Conservation (phyloP, 2,329 filamentous ascomycete genomes). For the Aspergillus sp. region DNA sequence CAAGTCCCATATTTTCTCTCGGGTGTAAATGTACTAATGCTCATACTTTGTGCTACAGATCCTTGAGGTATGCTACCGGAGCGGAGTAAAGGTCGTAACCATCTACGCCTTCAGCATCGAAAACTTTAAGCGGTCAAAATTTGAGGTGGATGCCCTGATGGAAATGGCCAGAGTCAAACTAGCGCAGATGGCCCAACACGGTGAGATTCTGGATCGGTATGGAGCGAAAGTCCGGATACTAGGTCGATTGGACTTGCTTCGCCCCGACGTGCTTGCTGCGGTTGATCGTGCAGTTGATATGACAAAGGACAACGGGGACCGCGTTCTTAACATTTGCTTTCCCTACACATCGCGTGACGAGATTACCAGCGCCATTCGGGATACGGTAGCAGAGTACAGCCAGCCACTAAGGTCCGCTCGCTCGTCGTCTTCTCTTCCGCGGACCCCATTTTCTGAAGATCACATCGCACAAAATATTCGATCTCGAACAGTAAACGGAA, state of each 20-base stretch:
- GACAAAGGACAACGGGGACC: slow-evolving; percentile 81
- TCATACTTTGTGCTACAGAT: slow-evolving; percentile 54
- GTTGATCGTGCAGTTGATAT: slow-evolving; percentile 82
- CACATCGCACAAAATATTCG: slow-evolving; percentile 85
- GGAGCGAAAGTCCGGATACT: slow-evolving; percentile 83
- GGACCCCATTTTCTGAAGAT: slow-evolving; percentile 79
- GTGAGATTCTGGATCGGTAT: slow-evolving; percentile 88
- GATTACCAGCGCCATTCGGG: slow-evolving; percentile 84
- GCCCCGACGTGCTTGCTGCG: slow-evolving; percentile 82
- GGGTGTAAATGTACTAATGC: slow-evolving; percentile 2
- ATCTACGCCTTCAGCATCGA: slow-evolving; percentile 99
- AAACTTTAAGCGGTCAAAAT: slow-evolving; percentile 95
- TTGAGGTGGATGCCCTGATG: slow-evolving; percentile 96
- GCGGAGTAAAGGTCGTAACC: slow-evolving; percentile 92
- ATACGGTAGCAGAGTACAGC: slow-evolving; percentile 84
- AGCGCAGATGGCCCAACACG: slow-evolving; percentile 86
- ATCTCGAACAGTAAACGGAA: slow-evolving; percentile 53
- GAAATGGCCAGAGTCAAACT: slow-evolving; percentile 96
- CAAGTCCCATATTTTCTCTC: background rate
- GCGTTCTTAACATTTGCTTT: slow-evolving; percentile 90
- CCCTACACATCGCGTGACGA: slow-evolving; percentile 96
- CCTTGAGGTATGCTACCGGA: slow-evolving; percentile 97
- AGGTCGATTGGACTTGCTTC: slow-evolving; percentile 79
- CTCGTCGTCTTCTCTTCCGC: slow-evolving; percentile 32
- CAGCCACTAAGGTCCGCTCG: slow-evolving; percentile 58